Base-by-base conservation (phyloP, 768 basidiomycete species). In the Dacryopinax primogenitus region DNA sequence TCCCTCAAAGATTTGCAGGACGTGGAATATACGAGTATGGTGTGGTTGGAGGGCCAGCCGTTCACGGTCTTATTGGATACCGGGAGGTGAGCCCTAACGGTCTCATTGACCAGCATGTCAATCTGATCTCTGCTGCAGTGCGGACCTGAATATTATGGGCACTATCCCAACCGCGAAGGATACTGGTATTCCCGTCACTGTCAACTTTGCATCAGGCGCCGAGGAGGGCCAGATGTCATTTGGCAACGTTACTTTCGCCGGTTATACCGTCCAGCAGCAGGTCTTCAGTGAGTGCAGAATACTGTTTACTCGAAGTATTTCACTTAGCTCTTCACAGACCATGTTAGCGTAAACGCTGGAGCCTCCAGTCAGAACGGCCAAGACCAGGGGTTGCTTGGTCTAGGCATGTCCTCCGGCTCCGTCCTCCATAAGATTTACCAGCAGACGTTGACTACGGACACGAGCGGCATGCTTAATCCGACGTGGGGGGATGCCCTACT, bases 321-420 rank as follows among this genome's bases (percentile, higher is more conserved):
- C 11, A 18, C 51, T 9, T 47, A 4, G 13, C 26, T 58, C 16
- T 58, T 13, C 9, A 3, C 30, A 58, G 51, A 58, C 51, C 51
- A 58, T 30, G 16, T 9, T 0, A 36, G 36, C 26, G 33, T 26
- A 16, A n/a, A 21, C 37, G 51, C 51, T 30, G 51, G 51, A 15
- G 51, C 51, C 3, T 58, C 51, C 21, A 28, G 51, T 32, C 13
- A 79, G 35, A 62, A 78, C 2, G 81, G 86, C 71, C 6, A 44
- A 23, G 87, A 84, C 68, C 80, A 84, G 65, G 88, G 88, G 39
- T 81, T 90, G n/a, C 77, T 90, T 30, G 88, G 88, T 23, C 81
- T 90, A 18, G 88, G 88, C 0, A 85, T 87, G 33, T 87, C 87
- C 76, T 74, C 81, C 32, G 86, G 84, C 51, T 88, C 86, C 1